Evolutionary conservation across 768 basidiomycete species (phyloP), one percentile per base, ranked within the genome.

Genomic region (Kwoniella mangroviensis): DNA sequence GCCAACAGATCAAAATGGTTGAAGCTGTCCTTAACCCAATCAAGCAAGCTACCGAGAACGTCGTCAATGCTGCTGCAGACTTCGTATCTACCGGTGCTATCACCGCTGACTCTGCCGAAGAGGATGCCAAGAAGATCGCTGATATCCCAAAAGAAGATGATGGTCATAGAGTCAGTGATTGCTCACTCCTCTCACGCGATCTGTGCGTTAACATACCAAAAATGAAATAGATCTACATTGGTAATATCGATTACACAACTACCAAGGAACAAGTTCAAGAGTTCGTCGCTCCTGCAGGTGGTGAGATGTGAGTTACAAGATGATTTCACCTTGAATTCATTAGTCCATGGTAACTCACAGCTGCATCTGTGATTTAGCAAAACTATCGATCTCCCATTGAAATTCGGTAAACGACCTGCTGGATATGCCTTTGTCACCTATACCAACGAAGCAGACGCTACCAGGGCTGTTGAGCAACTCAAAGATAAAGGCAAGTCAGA

Each of bases 341-440:
- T n/a, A n/a, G n/a, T n/a, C n/a, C n/a, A n/a, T n/a, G n/a, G n/a
- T n/a, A n/a, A n/a, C n/a, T n/a, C n/a, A 22, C 56, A 17, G 12
- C 24, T 24, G 22, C 15, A 12, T 26, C 24, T 28, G 5, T 22
- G 15, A 41, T 54, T 7, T 45, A 80, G 78, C 62, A 60, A 65
- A 52, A 62, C 68, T n/a, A 68, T 82, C 65, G 70, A 64, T 34
- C 71, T 83, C 19, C 78, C 79, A 13, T 56, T 67, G 22, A 73
- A 71, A 26, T 77, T 78, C 69, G 75, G 75, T 62, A 66, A 69
- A 28, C 70, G 78, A 49, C 77, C 82, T 24, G 72, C 75, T 21
- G 82, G 82, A 40, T 83, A 71, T 68, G 82, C 79, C 58, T 82
- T 83, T 57, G 77, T 75, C 28, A 65, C 56, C 11, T 83, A 77